A percentile compares a stretch with the other conserved stretches of the same genome.
Evolutionary conservation across 257 asterid genomes (phyloP).

Genomic region (Eustoma russellianum): DNA sequence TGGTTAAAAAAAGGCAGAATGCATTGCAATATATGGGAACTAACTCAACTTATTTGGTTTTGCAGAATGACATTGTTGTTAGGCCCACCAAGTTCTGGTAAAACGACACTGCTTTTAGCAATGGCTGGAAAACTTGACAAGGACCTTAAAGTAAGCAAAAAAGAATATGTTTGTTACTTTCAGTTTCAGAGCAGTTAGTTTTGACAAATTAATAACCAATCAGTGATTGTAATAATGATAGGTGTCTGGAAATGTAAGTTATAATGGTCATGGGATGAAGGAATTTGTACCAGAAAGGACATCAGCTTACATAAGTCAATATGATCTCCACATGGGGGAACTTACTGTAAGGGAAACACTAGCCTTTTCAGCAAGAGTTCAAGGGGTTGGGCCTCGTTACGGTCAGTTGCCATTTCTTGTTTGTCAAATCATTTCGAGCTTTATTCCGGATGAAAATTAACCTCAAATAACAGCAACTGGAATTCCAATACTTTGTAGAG

Average conservation of each 20-base stretch:
- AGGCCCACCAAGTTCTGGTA: constrained; percentile 72
- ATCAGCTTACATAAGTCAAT: constrained; percentile 58
- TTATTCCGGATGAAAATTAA: not conserved
- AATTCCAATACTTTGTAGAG: constrained; percentile 21
- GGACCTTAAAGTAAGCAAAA: constrained; percentile 28
- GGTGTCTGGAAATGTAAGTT: constrained; percentile 49
- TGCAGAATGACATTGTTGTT: constrained; percentile 65
- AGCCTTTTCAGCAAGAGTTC: constrained; percentile 63
- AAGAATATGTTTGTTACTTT: not conserved
- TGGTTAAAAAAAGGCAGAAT: too few species aligned
- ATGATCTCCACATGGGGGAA: constrained; percentile 60
- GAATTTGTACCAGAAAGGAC: constrained; percentile 51
- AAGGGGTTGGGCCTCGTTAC: constrained; percentile 54
- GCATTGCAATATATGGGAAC: not conserved
- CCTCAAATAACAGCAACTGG: not conserved
- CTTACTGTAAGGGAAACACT: constrained; percentile 59
- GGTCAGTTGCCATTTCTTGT: constrained; percentile 19
- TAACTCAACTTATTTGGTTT: not conserved
- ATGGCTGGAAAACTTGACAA: constrained; percentile 61
- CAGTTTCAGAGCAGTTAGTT: not conserved
- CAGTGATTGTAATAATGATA: constrained; percentile 7
- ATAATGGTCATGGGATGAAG: constrained; percentile 47
- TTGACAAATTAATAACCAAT: not conserved
- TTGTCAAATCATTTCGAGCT: not conserved
- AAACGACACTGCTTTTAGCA: constrained; percentile 55